Evolutionary conservation across 257 asterid genomes (phyloP).

Genomic region (Haberlea rhodopensis): DNA sequence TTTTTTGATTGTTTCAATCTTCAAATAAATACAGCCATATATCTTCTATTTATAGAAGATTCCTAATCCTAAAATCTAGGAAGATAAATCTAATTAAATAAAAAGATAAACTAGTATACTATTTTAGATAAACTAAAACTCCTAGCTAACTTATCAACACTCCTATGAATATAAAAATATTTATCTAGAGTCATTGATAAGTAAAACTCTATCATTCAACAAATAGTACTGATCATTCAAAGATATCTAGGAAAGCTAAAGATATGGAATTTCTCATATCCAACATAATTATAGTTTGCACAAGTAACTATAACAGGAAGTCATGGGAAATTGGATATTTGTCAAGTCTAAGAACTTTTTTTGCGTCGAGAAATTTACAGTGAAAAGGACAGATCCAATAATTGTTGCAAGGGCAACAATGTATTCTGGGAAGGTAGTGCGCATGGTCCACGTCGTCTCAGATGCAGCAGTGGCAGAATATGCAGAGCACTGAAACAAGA

Average conservation of each 20-base stretch:
- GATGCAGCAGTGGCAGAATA: conserved; percentile 75
- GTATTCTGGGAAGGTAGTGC: conserved; percentile 92
- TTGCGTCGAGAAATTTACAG: conserved; percentile 43
- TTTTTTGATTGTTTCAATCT: no score
- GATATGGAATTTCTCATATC: conserved; percentile 15
- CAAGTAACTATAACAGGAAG: conserved; percentile 3
- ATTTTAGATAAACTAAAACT: no score
- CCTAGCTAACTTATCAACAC: no score
- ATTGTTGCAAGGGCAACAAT: conserved; percentile 94
- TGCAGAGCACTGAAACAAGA: conserved; percentile 69
- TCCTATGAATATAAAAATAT: conserved; percentile 16
- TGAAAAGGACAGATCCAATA: conserved; percentile 93
- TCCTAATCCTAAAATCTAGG: no score
- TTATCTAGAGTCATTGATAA: no score
- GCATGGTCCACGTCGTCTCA: conserved; percentile 94
- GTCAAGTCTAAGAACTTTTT: not conserved
- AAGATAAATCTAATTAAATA: no score
- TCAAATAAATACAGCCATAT: no score
- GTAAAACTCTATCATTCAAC: no score
- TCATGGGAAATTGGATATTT: conserved; percentile 1
- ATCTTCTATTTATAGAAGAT: no score
- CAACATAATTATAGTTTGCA: conserved; percentile 7
- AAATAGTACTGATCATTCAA: no score
- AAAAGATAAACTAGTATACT: no score
- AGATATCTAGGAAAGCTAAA: no score